These are phyloP conservation scores for Yamadazyma scolyti DNA, from an alignment of 805 yeast species.

Conservation along the genomic window DNA sequence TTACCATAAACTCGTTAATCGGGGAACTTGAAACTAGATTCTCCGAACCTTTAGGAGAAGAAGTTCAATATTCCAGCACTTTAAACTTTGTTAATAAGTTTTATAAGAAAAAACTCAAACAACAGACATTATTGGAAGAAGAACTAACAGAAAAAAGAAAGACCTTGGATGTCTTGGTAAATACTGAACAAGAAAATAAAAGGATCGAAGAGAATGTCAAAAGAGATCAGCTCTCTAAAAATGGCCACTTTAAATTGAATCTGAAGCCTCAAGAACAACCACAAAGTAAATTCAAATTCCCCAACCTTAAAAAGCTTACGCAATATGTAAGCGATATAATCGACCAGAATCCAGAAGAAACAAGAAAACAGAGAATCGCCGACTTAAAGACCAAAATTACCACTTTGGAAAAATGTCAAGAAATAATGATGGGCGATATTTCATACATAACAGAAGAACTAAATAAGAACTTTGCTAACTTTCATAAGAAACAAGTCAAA, in stretches of 20 bases:
- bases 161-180: conserved; percentile 26
- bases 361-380: conserved; percentile 51
- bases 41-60: conserved; percentile 66
- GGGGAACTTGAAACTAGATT: conserved; percentile 54
- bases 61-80: conserved; percentile 61
- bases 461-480: conserved; percentile 46
- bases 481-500: conserved; percentile 47
- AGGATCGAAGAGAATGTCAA: conserved; percentile 22
- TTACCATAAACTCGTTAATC: conserved; percentile 51
- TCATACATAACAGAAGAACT: conserved; percentile 40
- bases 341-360: conserved; percentile 64
- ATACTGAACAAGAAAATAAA: conserved; percentile 26
- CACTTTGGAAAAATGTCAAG: conserved; percentile 50
- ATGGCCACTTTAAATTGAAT: conserved; percentile 18
- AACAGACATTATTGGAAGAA: conserved; percentile 25
- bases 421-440: conserved; percentile 38
- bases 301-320: conserved; percentile 37
- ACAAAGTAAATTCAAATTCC: conserved; percentile 40
- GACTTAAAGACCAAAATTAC: conserved; percentile 48
- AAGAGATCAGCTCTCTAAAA: conserved; percentile 18
- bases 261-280: conserved; percentile 1
- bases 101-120: conserved; percentile 40
- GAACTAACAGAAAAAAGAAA: conserved; percentile 29
- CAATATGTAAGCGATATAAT: conserved; percentile 55
- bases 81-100: conserved; percentile 58